Evolutionary conservation across 495 filamentous ascomycete genomes (phyloP).

Genomic region (Neurospora intermedia): DNA sequence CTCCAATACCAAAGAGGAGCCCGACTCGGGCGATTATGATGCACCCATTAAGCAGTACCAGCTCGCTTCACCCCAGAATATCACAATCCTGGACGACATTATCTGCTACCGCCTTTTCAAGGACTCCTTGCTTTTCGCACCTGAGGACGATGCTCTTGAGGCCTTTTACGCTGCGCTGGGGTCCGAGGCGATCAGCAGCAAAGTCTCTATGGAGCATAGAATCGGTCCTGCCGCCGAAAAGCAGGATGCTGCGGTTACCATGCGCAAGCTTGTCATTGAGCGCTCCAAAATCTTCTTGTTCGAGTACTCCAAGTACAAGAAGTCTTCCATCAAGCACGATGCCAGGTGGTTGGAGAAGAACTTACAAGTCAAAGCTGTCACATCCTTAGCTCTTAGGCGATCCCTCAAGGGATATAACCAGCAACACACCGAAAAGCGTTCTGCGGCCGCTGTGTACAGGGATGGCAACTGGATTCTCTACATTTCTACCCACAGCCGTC

Average conservation of each 20-base stretch:
- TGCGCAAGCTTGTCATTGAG: constrained; percentile 74
- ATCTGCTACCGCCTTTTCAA: constrained; percentile 78
- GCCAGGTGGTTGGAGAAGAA: constrained; percentile 83
- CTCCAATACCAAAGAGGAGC: constrained; percentile 53
- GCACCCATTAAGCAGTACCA: constrained; percentile 65
- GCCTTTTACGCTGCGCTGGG: constrained; percentile 66
- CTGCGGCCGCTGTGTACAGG: constrained; percentile 41
- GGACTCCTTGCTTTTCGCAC: constrained; percentile 66
- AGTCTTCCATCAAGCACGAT: constrained; percentile 70
- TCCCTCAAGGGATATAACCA: constrained; percentile 57
- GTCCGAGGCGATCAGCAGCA: constrained; percentile 43
- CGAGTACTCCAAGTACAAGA: constrained; percentile 45
- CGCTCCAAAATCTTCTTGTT: constrained; percentile 80
- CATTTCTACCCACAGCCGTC: constrained; percentile 44
- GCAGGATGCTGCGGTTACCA: constrained; percentile 39
- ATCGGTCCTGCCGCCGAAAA: constrained; percentile 39
- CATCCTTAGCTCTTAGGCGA: constrained; percentile 60
- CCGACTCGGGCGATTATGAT: background rate
- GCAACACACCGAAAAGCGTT: constrained; percentile 57
- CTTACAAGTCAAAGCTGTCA: constrained; percentile 64
- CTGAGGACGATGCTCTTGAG: constrained; percentile 79
- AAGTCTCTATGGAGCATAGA: constrained; percentile 49
- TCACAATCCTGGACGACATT: constrained; percentile 80
- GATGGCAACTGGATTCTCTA: constrained; percentile 29
- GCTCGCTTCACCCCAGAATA: constrained; percentile 54